Conservation (phyloP, 108 stramenopile species). For the Stephanodiscus minutulus region DNA sequence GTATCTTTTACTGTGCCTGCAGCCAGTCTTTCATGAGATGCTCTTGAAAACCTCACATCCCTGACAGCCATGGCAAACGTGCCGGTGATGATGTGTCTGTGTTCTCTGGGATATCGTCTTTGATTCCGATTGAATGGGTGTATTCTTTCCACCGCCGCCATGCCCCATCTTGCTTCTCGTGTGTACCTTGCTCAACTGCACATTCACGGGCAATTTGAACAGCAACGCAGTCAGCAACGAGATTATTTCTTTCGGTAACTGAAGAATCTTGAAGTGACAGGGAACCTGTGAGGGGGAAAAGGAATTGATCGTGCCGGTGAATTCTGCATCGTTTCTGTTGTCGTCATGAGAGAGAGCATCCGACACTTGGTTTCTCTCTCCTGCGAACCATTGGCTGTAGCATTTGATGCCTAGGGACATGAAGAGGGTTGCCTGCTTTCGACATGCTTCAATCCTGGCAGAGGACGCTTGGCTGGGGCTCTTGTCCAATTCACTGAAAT, state of each 20-base stretch:
- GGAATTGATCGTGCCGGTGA: background rate
- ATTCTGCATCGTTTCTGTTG: background rate
- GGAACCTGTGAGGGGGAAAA: background rate
- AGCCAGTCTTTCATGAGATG: conserved; percentile 18
- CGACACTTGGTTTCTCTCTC: background rate
- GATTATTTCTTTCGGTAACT: background rate
- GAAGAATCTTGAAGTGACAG: background rate
- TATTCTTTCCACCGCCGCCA: conserved; percentile 3
- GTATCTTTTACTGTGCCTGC: conserved; percentile 17
- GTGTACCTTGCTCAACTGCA: conserved; percentile 8
- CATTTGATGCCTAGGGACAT: background rate
- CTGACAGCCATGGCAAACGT: conserved; percentile 24
- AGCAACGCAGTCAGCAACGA: background rate
- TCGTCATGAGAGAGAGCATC: conserved; percentile 1
- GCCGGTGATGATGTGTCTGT: conserved; percentile 1
- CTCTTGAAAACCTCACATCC: conserved; percentile 5
- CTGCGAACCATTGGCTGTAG: conserved; percentile 6
- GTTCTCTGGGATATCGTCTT: background rate
- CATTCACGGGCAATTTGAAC: background rate
- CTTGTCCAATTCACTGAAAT: background rate
- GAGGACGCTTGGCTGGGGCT: background rate
- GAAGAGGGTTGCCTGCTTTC: background rate
- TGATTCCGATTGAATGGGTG: background rate
- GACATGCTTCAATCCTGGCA: background rate
- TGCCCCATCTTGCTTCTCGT: conserved; percentile 4